Evolutionary conservation across 768 basidiomycete genomes (phyloP).

Genomic region (Suillus ampliporus): DNA sequence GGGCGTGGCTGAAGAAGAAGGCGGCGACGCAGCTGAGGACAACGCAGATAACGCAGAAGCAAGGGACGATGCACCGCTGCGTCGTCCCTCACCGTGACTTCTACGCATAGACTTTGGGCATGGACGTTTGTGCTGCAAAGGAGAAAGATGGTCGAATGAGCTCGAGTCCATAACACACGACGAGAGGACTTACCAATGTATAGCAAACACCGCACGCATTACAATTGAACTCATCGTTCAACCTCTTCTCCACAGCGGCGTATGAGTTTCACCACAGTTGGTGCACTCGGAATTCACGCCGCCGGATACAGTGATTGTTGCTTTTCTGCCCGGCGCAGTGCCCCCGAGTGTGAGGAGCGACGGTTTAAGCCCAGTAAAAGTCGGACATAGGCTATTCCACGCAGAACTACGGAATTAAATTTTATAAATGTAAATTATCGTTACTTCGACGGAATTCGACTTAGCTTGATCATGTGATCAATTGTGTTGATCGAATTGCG

Average conservation of each 20-base stretch:
- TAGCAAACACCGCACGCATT: conserved; percentile 90
- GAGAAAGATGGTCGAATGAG: conserved; percentile 7
- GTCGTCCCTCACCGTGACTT: conserved; percentile 72
- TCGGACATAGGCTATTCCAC: neutral
- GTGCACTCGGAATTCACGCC: conserved; percentile 84
- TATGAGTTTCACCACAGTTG: conserved; percentile 89
- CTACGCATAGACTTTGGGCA: conserved; percentile 88
- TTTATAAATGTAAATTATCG: neutral
- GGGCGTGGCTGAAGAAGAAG: neutral
- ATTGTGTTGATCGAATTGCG: too few species aligned
- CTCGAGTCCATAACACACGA: conserved; percentile 8
- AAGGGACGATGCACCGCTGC: neutral
- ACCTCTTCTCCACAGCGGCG: conserved; percentile 85
- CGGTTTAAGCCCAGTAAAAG: conserved; percentile 62
- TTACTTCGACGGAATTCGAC: neutral
- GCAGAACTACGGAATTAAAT: neutral
- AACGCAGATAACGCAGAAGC: neutral
- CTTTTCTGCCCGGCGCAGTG: conserved; percentile 19
- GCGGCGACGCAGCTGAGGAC: neutral
- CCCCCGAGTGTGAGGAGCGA: conserved; percentile 39
- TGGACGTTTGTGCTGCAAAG: conserved; percentile 79
- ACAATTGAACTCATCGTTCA: conserved; percentile 90
- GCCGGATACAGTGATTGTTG: conserved; percentile 46
- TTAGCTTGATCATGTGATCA: neutral
- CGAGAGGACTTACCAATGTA: conserved; percentile 63